Conservation (phyloP, 2,329 filamentous ascomycete species). For the Orbilia brochopaga region DNA sequence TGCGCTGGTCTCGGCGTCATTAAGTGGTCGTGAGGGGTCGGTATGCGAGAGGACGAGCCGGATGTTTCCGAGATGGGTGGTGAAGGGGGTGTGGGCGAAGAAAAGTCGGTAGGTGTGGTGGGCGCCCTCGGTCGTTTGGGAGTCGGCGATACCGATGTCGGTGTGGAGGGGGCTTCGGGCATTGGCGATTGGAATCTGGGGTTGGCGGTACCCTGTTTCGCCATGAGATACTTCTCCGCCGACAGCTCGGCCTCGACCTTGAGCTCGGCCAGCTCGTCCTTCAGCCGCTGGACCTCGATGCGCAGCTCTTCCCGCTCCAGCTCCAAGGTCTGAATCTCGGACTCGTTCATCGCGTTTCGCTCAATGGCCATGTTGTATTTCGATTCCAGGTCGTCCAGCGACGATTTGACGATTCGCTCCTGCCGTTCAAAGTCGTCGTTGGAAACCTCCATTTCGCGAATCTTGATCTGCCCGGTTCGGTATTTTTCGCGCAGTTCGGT, state of each 20-base stretch:
- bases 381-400: slow-evolving; percentile 92
- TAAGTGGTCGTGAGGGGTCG: slow-evolving; percentile 62
- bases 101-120: slow-evolving; percentile 65
- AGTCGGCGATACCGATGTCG: slow-evolving; percentile 85
- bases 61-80: slow-evolving; percentile 91
- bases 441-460: slow-evolving; percentile 94
- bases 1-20: slow-evolving; percentile 65
- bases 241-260: slow-evolving; percentile 94
- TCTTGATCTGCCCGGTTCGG: slow-evolving; percentile 77
- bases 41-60: slow-evolving; percentile 64
- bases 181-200: slow-evolving; percentile 68
- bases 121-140: slow-evolving; percentile 64
- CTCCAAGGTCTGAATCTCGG: slow-evolving; percentile 88
- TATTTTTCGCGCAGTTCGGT: slow-evolving; percentile 86
- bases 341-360: slow-evolving; percentile 87
- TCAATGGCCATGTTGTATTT: slow-evolving; percentile 97
- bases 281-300: slow-evolving; percentile 86
- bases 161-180: slow-evolving; percentile 77
- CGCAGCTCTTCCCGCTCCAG: slow-evolving; percentile 87
- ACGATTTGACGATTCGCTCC: slow-evolving; percentile 92
- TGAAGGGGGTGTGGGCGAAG: slow-evolving; percentile 81
- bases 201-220: slow-evolving; percentile 52
- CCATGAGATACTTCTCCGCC: slow-evolving; percentile 75
- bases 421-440: slow-evolving; percentile 99
- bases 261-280: slow-evolving; percentile 88